These are phyloP conservation scores for Ustilago trichophora DNA, from an alignment of 1,284 basidiomycete genomes.

Conservation along the genomic window DNA sequence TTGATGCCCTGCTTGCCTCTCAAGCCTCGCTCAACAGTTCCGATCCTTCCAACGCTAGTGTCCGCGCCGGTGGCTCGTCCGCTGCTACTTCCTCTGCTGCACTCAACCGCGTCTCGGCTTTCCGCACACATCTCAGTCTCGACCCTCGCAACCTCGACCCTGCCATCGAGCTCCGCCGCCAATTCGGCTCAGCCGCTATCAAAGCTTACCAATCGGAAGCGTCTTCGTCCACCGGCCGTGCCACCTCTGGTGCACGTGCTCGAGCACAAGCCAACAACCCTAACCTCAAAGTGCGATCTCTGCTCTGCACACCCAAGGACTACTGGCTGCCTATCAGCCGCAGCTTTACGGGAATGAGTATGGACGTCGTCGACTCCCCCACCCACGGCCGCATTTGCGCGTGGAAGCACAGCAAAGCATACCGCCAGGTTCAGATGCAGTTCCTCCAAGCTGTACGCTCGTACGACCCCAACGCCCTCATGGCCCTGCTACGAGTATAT, in stretches of 20 bases:
- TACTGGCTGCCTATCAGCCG: constrained; percentile 61
- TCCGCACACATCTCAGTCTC: constrained; percentile 48
- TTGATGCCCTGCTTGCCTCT: constrained; percentile 55
- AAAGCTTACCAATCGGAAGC: constrained; percentile 60
- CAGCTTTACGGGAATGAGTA: constrained; percentile 61
- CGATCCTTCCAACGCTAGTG: constrained; percentile 2
- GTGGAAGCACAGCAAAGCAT: constrained; percentile 60
- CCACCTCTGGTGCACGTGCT: constrained; percentile 37
- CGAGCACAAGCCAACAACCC: constrained; percentile 58
- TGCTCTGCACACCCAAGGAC: constrained; percentile 59
- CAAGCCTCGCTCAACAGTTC: constrained; percentile 30
- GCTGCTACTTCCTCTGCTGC: neutral
- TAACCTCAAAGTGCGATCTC: constrained; percentile 55
- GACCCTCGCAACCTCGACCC: constrained; percentile 58
- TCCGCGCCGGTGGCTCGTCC: neutral
- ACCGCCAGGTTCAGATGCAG: constrained; percentile 61
- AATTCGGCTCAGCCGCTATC: constrained; percentile 65
- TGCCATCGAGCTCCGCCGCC: constrained; percentile 57
- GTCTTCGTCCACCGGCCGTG: constrained; percentile 8
- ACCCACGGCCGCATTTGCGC: constrained; percentile 46
- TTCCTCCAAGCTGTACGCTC: constrained; percentile 63
- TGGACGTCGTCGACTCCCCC: constrained; percentile 52
- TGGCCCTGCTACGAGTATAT: constrained; percentile 57
- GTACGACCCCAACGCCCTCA: constrained; percentile 58
- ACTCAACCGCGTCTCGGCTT: constrained; percentile 21